Evolutionary conservation across 1,284 basidiomycete species (phyloP), one percentile per base, ranked within the genome.

Genomic region (Apiotrichum mycotoxinovorans): DNA sequence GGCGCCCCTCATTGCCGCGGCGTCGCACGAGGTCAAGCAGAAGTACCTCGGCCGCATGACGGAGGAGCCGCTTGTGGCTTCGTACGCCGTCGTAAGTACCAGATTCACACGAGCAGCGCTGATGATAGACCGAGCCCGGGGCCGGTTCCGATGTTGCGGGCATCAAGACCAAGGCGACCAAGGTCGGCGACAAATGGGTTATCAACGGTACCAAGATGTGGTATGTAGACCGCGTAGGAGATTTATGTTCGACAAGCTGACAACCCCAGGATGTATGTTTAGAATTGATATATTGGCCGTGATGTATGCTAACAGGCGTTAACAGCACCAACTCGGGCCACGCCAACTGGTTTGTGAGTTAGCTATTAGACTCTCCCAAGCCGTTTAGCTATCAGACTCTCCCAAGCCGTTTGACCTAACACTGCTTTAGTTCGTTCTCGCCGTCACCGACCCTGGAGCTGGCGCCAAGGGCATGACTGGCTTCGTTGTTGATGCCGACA

Each of bases 1-100:
- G 59, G 80, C 81, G 0, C 81, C 82, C 0, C 56, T 82, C 14
- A 78, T 82, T 37, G 78, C 82, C 11, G 79, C 80, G 1, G 81
- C 77, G 1, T 79, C 73, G 22, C 76, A 82, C 51, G 78, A 78
- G 59, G 75, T 73, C 45, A 83, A 82, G 71, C 63, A 64, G 53
- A 82, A 82, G 71, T 83, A 81, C 66, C 73, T 83, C n/a, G 80
- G 81, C 1, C 71, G 81, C n/a, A 80, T 82, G 78, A 80, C 79
- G 0, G 82, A 83, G 61, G 81, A 80, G 66, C 81, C 81, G 0
- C 67, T 83, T 15, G 79, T 83, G 60, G 80, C 80, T 17, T 78
- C 81, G 2, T 83, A 83, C 68, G 80, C 80, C 59, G 79, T 80
- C 23, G 67, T 69, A 41, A 43, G 66, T 65, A 7, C 3, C 20